A percentile compares a stretch with the other conserved stretches of the same genome.
These are phyloP conservation scores for Glebionis coronaria DNA, from an alignment of 129 eudicot species.

Conservation along the genomic window DNA sequence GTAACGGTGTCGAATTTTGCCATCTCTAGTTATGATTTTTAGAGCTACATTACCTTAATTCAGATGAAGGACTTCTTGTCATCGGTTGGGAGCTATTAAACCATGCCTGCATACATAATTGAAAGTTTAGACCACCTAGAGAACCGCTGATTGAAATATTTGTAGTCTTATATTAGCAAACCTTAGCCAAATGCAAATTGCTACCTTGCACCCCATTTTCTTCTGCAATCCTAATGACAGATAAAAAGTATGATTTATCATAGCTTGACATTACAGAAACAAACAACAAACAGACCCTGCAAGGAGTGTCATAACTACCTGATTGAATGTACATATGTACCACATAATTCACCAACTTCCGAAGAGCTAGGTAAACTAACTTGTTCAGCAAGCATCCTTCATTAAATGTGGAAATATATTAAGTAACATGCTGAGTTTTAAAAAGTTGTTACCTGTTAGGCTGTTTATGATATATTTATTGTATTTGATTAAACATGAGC, in stretches of 20 bases:
- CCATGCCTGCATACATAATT: constrained; percentile 52
- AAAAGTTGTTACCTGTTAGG: neutral
- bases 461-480: no score
- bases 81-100: constrained; percentile 76
- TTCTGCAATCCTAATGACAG: constrained; percentile 34
- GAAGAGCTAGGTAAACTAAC: constrained; percentile 24
- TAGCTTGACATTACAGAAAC: neutral
- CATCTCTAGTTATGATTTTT: neutral
- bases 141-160: neutral
- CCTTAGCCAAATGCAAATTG: constrained; percentile 78
- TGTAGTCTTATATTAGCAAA: constrained; percentile 16
- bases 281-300: no score
- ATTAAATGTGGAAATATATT: neutral
- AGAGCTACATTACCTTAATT: constrained; percentile 44
- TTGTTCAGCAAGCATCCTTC: constrained; percentile 54
- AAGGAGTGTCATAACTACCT: no score
- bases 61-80: constrained; percentile 78
- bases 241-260: neutral
- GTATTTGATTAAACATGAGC: neutral
- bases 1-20: neutral
- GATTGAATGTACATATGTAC: constrained; percentile 31
- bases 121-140: constrained; percentile 17
- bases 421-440: neutral
- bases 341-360: constrained; percentile 33
- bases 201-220: constrained; percentile 55